Base-by-base conservation (phyloP, 148 eudicot genomes). In the Diospyros kaki region DNA sequence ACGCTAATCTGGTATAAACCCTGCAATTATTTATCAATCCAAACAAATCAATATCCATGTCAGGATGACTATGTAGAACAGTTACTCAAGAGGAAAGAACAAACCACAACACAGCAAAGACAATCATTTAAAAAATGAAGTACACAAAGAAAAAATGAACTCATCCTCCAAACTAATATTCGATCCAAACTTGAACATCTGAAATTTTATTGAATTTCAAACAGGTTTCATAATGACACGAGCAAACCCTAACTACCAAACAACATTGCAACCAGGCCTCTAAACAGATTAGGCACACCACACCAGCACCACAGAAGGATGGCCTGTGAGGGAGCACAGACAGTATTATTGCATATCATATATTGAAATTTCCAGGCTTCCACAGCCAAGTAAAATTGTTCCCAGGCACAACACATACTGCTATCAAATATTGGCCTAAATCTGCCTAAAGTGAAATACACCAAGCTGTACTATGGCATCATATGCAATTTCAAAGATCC, bases 1-100 rank as follows among this genome's bases (percentile, higher is more conserved):
- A 93, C 75, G 88, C 87, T 93, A 91, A 84, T 88, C 98, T 83
- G 86, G 92, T 88, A 86, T 79, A 85, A 80, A 85, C 84, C 99
- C 99, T 96, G 99, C 99, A 96, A 93, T 93, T 91, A 81, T 88
- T 85, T 83, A 84, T 66, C 97, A 91, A 87, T 91, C 98, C 98
- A 88, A 88, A 85, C 64, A 79, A 93, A 91, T 94, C 92, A 95
- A 85, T 88, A 77, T 71, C 54, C 82, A 83, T 79, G 81, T 83
- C 73, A 66, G 52, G 65, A 83, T 79, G 78, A 71, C 78, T 39
- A 76, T 70, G 67, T 54, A 73, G 62, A 73, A 78, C 75, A 80
- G 81, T 44, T 79, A 76, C 65, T 77, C 68, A 76, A 77, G 78
- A 75, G 80, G 74, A 77, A 74, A 78, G 58, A 78, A 66, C 40